Evolutionary conservation across 441 rosid species (phyloP).

Genomic region (Corymbia citriodora): DNA sequence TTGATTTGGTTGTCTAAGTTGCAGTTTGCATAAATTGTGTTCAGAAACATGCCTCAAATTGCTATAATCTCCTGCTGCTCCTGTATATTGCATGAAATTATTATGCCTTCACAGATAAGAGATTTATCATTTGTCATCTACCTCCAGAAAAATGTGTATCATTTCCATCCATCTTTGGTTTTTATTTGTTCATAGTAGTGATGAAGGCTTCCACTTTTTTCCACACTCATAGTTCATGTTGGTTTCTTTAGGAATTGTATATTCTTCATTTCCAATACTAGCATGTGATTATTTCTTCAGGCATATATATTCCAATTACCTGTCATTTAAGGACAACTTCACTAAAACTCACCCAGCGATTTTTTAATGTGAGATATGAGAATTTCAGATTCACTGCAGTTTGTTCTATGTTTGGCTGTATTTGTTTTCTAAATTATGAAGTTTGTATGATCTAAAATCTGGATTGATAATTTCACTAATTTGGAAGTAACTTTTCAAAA

Average conservation of each 20-base stretch:
- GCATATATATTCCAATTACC: not conserved
- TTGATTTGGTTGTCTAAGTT: not conserved
- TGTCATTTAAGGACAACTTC: not conserved
- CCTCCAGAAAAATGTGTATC: not conserved
- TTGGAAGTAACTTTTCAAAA: not conserved
- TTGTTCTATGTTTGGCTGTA: not conserved
- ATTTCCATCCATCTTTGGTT: not conserved
- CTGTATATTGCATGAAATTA: not conserved
- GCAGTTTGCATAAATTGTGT: not conserved
- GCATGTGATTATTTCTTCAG: not conserved
- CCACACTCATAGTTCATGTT: not conserved
- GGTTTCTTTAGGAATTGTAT: not conserved
- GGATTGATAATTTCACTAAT: not conserved
- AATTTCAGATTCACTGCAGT: not conserved
- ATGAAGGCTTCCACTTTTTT: not conserved
- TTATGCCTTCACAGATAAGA: not conserved
- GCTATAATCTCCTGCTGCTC: not conserved
- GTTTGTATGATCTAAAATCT: not conserved
- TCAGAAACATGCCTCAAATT: not conserved
- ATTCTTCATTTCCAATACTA: not conserved
- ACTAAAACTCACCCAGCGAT: not conserved
- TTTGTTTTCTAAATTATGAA: not conserved
- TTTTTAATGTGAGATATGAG: not conserved
- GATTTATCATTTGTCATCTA: not conserved
- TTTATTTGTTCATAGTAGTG: not conserved